A percentile compares a stretch with the other conserved stretches of the same genome.
Evolutionary conservation across 2,329 filamentous ascomycete genomes (phyloP).

Genomic region (Penicillium freii): DNA sequence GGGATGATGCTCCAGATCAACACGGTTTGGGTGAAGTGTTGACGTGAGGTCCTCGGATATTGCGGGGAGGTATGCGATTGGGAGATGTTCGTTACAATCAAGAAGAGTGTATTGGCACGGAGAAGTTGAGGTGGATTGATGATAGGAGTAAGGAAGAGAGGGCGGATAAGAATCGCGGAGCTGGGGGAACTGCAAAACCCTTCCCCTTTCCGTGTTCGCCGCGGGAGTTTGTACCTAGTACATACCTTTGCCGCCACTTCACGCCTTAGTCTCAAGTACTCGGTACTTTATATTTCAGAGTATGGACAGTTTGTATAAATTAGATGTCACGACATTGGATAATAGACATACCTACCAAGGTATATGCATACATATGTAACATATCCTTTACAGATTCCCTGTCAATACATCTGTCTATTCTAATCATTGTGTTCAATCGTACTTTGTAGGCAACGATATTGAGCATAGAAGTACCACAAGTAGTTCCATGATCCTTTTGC

Average conservation of each 20-base stretch:
- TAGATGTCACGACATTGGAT: neutral
- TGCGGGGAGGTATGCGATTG: neutral
- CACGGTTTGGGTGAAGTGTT: neutral
- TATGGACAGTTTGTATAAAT: neutral
- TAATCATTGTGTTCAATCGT: neutral
- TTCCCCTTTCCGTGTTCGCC: conserved; percentile 8
- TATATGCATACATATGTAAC: neutral
- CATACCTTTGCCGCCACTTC: neutral
- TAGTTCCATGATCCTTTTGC: neutral
- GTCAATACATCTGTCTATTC: neutral
- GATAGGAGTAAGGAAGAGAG: neutral
- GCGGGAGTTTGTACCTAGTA: neutral
- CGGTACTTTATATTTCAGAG: neutral
- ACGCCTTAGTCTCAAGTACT: neutral
- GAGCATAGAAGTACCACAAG: no score
- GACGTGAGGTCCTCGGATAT: neutral
- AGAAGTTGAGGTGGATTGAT: neutral
- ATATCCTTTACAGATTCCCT: neutral
- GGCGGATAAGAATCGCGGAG: conserved; percentile 2
- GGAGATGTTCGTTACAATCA: neutral
- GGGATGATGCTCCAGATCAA: neutral
- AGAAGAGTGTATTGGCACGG: neutral
- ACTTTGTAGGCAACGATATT: neutral
- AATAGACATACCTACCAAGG: neutral
- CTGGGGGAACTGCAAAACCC: conserved; percentile 6